Percentiles rank a stretch among this genome's conserved stretches.
Conservation (phyloP, 1,139 yeast species). For the Hyphopichia wangnamkhiaoensis region DNA sequence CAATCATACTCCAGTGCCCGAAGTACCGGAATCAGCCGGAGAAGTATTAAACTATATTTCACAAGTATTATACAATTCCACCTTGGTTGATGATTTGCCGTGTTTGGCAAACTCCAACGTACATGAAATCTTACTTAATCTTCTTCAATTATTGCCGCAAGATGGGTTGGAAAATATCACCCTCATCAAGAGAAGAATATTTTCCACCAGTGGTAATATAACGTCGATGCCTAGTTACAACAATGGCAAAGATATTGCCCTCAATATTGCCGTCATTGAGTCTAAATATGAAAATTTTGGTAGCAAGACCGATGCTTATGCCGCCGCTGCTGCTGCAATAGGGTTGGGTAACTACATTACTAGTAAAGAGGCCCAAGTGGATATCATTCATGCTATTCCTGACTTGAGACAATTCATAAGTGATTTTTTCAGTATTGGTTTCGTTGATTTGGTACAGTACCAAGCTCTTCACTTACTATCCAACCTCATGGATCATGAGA, state of each 20-base stretch:
- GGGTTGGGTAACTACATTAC: constrained; percentile 34
- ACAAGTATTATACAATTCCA: constrained; percentile 16
- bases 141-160: neutral
- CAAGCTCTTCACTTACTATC: constrained; percentile 41
- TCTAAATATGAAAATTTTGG: neutral
- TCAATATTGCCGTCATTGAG: constrained; percentile 4
- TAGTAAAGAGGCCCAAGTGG: constrained; percentile 16
- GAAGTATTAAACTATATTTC: constrained; percentile 11
- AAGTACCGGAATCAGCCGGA: neutral
- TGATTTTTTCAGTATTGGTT: constrained; percentile 21
- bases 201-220: constrained; percentile 38
- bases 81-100: constrained; percentile 18
- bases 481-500: constrained; percentile 23
- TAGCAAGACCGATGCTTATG: constrained; percentile 2
- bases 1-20: neutral
- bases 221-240: constrained; percentile 29
- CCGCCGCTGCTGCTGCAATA: constrained; percentile 16
- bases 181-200: constrained; percentile 28
- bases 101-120: neutral
- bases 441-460: constrained; percentile 39
- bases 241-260: constrained; percentile 14
- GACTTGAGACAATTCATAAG: constrained; percentile 18
- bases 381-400: constrained; percentile 15
- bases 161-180: constrained; percentile 10
- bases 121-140: neutral